phyloP scores from a whole-genome alignment of 805 yeast genomes.

The Hyphopichia homilentoma region DNA sequence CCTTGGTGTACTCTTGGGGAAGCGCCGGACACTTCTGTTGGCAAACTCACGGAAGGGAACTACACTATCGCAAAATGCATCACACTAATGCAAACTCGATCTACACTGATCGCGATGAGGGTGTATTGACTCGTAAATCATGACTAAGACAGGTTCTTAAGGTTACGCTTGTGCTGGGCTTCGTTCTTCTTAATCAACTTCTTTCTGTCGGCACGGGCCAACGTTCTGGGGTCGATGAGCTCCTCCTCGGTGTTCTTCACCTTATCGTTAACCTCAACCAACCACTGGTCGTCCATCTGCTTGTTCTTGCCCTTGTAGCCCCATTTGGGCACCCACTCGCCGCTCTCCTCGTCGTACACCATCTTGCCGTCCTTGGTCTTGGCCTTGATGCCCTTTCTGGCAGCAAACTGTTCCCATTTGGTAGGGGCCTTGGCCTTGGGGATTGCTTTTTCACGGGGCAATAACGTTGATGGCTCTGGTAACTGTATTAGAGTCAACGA shows the following conservation, averaged over 20 bases:
- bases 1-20: too few relatives aligned
- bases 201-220: conserved; percentile 80
- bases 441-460: conserved; percentile 94
- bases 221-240: conserved; percentile 81
- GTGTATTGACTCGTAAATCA: too few relatives aligned
- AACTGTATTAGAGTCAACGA: conserved; percentile 79
- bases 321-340: conserved; percentile 98
- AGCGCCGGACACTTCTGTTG: too few relatives aligned
- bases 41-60: too few relatives aligned
- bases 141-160: conserved; percentile 41
- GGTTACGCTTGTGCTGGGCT: conserved; percentile 79
- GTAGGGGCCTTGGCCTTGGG: conserved; percentile 92
- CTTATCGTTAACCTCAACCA: conserved; percentile 86
- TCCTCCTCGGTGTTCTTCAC: conserved; percentile 51
- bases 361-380: conserved; percentile 86
- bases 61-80: too few relatives aligned
- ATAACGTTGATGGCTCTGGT: conserved; percentile 75
- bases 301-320: conserved; percentile 95
- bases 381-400: conserved; percentile 88
- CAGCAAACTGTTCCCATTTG: conserved; percentile 96
- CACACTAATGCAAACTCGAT: too few relatives aligned
- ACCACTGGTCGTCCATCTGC: conserved; percentile 85
- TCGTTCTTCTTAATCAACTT: conserved; percentile 79
- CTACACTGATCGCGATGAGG: too few relatives aligned
- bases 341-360: conserved; percentile 83